These are phyloP conservation scores for Xylaria sp. DNA, from an alignment of 2,329 filamentous ascomycete species.

Conservation along the genomic window DNA sequence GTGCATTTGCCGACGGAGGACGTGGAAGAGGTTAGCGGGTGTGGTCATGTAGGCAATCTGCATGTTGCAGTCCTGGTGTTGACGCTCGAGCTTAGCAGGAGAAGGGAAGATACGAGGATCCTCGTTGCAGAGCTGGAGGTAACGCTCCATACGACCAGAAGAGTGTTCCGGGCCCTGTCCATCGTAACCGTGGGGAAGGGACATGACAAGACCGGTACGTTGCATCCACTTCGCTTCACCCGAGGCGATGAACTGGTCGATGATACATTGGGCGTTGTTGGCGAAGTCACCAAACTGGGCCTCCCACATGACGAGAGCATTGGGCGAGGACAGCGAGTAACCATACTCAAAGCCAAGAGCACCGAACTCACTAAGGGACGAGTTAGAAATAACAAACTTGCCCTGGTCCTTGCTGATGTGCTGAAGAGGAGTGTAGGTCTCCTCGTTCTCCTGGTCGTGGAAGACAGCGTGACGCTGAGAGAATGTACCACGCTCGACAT, in stretches of 20 bases:
- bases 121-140: conserved; percentile 95
- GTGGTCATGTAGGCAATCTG: conserved; percentile 98
- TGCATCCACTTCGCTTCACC: conserved; percentile 99
- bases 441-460: conserved; percentile 93
- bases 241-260: conserved; percentile 97
- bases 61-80: conserved; percentile 99
- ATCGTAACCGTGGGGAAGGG: conserved; percentile 94
- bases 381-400: conserved; percentile 96
- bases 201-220: conserved; percentile 92
- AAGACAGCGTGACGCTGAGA: conserved; percentile 96
- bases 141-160: conserved; percentile 93
- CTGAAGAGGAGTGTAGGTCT: conserved; percentile 88
- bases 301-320: conserved; percentile 98
- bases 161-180: conserved; percentile 98
- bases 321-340: conserved; percentile 93
- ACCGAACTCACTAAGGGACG: conserved; percentile 66
- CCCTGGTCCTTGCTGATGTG: conserved; percentile 86
- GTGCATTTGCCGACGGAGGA: conserved; percentile 95
- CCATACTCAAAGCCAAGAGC: conserved; percentile 97
- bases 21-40: conserved; percentile 93
- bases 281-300: conserved; percentile 99
- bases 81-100: conserved; percentile 82
- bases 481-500: conserved; percentile 99
- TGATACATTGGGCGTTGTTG: conserved; percentile 98
- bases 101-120: conserved; percentile 90